Evolutionary conservation across 169 alveolate genomes (phyloP), one percentile per base, ranked within the genome.

Genomic region (Eimeria maxima): DNA sequence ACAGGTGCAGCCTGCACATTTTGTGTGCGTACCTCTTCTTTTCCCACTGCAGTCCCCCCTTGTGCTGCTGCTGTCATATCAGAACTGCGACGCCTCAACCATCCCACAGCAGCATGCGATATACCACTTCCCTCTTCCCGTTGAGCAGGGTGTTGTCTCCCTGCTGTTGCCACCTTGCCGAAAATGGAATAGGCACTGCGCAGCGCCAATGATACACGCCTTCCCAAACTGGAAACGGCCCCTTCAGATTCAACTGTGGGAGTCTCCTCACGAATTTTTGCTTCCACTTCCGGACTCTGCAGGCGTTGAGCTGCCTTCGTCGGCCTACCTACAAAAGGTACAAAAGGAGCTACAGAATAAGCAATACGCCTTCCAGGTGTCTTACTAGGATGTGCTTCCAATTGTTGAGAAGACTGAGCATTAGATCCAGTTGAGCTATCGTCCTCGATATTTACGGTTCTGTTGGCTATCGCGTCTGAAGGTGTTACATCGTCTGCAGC

Each of bases 71-170:
- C 53, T 38, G 47, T 10, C 87, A 18, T 38, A 24, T 24, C 38
- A 14, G 33, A 42, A 65, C 87, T 76, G 44, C 87, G 87, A 42
- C 87, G 65, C 38, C 87, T 76, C 60, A 76, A 10, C 87, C 87
- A 76, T 47, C 87, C 87, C 87, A 76, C 87, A 45, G 87, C 87
- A 47, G 87, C 87, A 47, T 76, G 63, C 45, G 60, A 47, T 16
- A 47, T 63, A 20, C 60, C 65, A 8, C 45, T 10, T 42, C 65
- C 60, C 87, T 16, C 65, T 47, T 76, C 29, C 60, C 65, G 65
- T 47, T 76, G 87, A 76, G n/a, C 87, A 76, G 60, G 87, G 65
- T 76, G 87, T n/a, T 76, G 63, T n/a, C 60, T 76, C 63, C 87
- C 87, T 29, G 38, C 16, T 76, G 63, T 60, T 7, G 87, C 87